A percentile compares a stretch with the other conserved stretches of the same genome.
phyloP scores from a whole-genome alignment of 352 stramenopile genomes.

The Pelagophyceae sp. region DNA sequence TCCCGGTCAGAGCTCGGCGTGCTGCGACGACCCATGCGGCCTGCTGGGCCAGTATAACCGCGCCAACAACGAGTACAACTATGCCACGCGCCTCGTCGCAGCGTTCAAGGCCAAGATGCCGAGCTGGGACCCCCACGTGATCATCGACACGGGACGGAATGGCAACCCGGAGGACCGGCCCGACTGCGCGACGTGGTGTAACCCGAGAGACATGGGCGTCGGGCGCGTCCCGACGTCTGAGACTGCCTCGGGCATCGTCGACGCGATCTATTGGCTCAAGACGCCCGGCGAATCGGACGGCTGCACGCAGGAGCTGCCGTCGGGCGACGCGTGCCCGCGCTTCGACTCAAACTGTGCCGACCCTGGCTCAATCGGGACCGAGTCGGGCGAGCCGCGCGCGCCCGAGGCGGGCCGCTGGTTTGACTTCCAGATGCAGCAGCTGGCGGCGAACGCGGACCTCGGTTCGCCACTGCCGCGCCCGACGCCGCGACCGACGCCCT shows the following conservation, averaged over 20 bases:
- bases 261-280: constrained; percentile 2
- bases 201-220: background rate
- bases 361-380: background rate
- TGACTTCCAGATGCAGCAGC: background rate
- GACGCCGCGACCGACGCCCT: background rate
- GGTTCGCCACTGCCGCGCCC: background rate
- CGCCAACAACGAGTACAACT: no score
- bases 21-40: constrained; percentile 3
- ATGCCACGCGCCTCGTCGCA: no score
- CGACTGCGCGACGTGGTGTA: constrained; percentile 3
- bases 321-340: background rate
- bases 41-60: background rate
- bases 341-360: background rate
- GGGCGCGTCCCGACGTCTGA: background rate
- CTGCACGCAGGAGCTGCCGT: background rate
- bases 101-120: no score
- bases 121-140: background rate
- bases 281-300: no score
- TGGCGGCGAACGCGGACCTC: background rate
- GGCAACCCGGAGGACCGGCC: background rate
- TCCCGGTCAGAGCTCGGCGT: background rate
- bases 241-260: background rate
- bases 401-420: constrained; percentile 4
- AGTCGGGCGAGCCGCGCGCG: background rate
- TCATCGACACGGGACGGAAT: constrained; percentile 1